Evolutionary conservation across 164 flowering plant genomes (phyloP).

Genomic region (Tetrastigma voinierianum): DNA sequence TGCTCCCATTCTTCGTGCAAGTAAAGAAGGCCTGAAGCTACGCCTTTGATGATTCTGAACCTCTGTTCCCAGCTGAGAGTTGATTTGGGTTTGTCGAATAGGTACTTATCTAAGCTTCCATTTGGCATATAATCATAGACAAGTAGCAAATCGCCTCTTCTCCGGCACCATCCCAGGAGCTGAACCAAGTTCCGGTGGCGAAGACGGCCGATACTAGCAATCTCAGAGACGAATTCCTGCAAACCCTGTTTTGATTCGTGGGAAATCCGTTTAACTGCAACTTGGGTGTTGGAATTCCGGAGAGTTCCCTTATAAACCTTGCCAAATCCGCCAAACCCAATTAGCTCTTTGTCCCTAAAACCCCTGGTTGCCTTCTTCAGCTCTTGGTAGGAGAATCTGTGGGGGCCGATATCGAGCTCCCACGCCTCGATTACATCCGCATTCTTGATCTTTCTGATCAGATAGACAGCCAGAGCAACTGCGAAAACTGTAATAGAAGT

Average conservation of each 20-base stretch:
- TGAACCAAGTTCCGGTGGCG: constrained; percentile 74
- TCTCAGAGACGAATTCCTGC: constrained; percentile 63
- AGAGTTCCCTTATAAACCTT: constrained; percentile 63
- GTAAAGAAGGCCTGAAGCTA: constrained; percentile 60
- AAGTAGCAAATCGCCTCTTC: constrained; percentile 49
- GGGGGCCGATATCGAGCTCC: constrained; percentile 74
- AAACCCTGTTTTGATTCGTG: constrained; percentile 63
- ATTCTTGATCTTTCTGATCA: constrained; percentile 31
- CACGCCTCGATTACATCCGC: constrained; percentile 60
- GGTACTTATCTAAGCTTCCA: constrained; percentile 71
- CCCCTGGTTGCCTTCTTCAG: constrained; percentile 66
- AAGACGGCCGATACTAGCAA: constrained; percentile 61
- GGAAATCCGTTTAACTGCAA: constrained; percentile 73
- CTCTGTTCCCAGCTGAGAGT: constrained; percentile 64
- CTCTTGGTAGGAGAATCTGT: constrained; percentile 56
- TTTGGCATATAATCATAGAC: constrained; percentile 80
- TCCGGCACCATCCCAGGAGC: constrained; percentile 69
- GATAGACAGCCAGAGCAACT: constrained; percentile 12
- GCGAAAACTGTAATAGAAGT: constrained; percentile 11
- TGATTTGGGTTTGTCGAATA: constrained; percentile 38
- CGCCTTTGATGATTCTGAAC: constrained; percentile 60
- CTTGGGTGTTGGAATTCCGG: constrained; percentile 34
- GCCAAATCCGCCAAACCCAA: constrained; percentile 82
- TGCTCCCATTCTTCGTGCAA: constrained; percentile 76
- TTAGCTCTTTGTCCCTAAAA: constrained; percentile 52